A percentile compares a stretch with the other conserved stretches of the same genome.
Evolutionary conservation across 257 asterid genomes (phyloP).

Genomic region (Nicotiana attenuata): DNA sequence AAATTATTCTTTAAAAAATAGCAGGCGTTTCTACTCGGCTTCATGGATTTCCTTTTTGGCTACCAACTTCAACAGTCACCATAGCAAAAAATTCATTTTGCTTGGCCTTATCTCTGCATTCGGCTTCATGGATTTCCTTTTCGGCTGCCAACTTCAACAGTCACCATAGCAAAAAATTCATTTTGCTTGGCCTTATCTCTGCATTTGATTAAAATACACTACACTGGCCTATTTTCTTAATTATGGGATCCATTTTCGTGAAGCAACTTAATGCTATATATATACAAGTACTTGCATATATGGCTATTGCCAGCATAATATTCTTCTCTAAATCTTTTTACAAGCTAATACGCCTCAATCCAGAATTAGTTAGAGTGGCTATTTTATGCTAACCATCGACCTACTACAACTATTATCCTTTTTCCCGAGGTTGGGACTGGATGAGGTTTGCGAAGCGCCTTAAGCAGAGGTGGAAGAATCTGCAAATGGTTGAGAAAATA

Average conservation of each 20-base stretch:
- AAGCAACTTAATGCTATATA: background rate
- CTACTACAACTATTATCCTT: too few species aligned
- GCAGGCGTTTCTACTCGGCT: background rate
- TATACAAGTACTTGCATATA: background rate
- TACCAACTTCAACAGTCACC: slow-evolving; percentile 18
- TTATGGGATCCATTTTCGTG: background rate
- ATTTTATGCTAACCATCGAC: too few species aligned
- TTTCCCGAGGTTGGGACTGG: too few species aligned
- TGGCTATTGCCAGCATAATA: background rate
- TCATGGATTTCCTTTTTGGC: slow-evolving; percentile 13
- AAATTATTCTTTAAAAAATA: background rate
- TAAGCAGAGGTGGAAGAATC: too few species aligned
- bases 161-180: background rate
- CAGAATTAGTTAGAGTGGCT: too few species aligned
- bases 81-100: background rate
- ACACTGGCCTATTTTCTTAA: background rate
- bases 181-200: background rate
- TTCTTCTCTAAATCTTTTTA: background rate
- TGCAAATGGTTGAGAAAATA: too few species aligned
- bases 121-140: slow-evolving; percentile 7
- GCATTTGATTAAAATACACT: background rate
- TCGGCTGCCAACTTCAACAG: slow-evolving; percentile 22
- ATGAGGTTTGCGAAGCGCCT: too few species aligned
- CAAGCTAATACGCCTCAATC: background rate
- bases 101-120: background rate